These are phyloP conservation scores for Rugonectria rugulosa DNA, from an alignment of 2,329 filamentous ascomycete species.

Conservation along the genomic window DNA sequence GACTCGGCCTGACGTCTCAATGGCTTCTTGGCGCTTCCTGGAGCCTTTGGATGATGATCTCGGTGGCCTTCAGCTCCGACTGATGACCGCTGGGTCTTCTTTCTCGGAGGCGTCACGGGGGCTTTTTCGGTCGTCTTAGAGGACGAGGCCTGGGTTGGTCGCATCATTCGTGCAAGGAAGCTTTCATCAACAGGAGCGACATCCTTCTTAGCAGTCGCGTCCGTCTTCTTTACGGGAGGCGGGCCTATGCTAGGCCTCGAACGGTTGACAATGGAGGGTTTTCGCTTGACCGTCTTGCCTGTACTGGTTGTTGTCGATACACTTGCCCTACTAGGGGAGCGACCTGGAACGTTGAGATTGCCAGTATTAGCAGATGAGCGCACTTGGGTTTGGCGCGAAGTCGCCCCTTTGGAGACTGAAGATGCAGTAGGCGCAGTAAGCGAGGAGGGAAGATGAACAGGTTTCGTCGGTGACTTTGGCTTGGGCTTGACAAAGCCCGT, in stretches of 20 bases:
- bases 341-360: constrained; percentile 44
- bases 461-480: constrained; percentile 73
- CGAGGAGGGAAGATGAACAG: constrained; percentile 70
- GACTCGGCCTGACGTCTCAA: constrained; percentile 6
- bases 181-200: constrained; percentile 67
- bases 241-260: constrained; percentile 63
- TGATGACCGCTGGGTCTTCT: constrained; percentile 37
- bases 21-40: constrained; percentile 35
- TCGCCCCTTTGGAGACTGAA: constrained; percentile 66
- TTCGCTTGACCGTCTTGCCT: constrained; percentile 50
- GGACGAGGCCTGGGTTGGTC: constrained; percentile 74
- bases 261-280: constrained; percentile 54
- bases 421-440: constrained; percentile 75
- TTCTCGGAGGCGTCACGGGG: constrained; percentile 58
- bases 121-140: constrained; percentile 72
- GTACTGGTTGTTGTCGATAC: constrained; percentile 40
- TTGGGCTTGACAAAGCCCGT: constrained; percentile 64
- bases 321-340: constrained; percentile 57
- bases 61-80: constrained; percentile 31
- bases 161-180: constrained; percentile 84
- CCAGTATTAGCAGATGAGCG: constrained; percentile 46
- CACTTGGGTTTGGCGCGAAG: constrained; percentile 34
- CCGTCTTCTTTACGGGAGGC: constrained; percentile 60
- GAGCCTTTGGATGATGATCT: constrained; percentile 34
- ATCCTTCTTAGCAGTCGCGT: constrained; percentile 51